phyloP scores from a whole-genome alignment of 768 basidiomycete genomes.

The Tephrocybe rancida region DNA sequence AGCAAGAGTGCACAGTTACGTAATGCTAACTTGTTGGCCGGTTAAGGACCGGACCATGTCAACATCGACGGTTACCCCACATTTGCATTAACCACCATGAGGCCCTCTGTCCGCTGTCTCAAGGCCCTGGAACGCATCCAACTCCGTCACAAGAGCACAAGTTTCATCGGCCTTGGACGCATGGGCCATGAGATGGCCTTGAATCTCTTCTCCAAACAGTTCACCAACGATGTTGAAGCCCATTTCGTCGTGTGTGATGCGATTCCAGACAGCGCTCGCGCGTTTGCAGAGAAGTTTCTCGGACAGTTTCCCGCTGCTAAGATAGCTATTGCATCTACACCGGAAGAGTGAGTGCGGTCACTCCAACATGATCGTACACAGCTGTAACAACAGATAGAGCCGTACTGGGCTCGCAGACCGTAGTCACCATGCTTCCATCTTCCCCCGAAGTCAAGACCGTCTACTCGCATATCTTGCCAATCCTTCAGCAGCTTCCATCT shows the following conservation, averaged over 20 bases:
- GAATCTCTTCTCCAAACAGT: constrained; percentile 80
- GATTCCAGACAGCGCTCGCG: constrained; percentile 53
- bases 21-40: constrained; percentile 6
- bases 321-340: constrained; percentile 60
- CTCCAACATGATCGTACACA: constrained; percentile 12
- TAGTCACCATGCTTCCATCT: constrained; percentile 92
- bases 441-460: constrained; percentile 85
- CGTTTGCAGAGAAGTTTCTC: constrained; percentile 60
- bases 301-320: constrained; percentile 59
- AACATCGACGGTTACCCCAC: constrained; percentile 3
- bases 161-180: constrained; percentile 85
- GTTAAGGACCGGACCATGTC: constrained; percentile 8
- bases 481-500: constrained; percentile 52
- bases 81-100: constrained; percentile 41
- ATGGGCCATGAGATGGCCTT: constrained; percentile 89
- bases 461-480: constrained; percentile 67
- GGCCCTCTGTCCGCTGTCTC: constrained; percentile 46
- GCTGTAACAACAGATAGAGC: constrained; percentile 47
- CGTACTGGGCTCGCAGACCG: constrained; percentile 57
- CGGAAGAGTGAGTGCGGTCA: constrained; percentile 65
- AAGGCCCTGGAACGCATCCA: constrained; percentile 36
- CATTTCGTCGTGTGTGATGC: constrained; percentile 83
- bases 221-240: constrained; percentile 50
- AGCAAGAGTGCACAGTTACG: background rate
- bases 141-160: constrained; percentile 53